Base-by-base conservation (phyloP, 176 grass and related monocot genomes). In the Rhynchospora tenuis region DNA sequence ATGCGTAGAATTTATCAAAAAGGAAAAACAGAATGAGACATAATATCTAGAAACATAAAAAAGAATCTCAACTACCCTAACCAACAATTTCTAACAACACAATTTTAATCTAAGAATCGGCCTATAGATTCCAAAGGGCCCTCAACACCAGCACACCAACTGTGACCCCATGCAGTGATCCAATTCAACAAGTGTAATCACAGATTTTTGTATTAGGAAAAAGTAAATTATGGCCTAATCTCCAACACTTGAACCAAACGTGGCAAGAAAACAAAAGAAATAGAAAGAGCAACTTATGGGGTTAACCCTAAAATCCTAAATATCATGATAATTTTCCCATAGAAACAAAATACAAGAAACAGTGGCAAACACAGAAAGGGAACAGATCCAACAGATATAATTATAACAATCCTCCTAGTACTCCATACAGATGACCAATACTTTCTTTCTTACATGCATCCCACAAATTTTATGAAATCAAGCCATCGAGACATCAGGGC, bases 401-500 rank as follows among this genome's bases (percentile, higher is more conserved):
- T 77, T 17, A 77, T 56, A 77, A 56, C 23, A 56, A 55, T 77
- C 50, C 68, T 22, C 42, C 73, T 77, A 77, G 7, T 52, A 77
- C 71, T 74, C 46, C 71, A 52, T 77, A 54, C 73, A 56, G 73
- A 77, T 19, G 45, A 56, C 51, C 26, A 11, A 77, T 50, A 77
- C 54, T 77, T 56, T 77, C 14, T 77, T 77, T 56, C 71, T 77
- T 54, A 77, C 47, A 77, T 29, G 0, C 72, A 31, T 77, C 24
- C 73, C 48, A 56, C 51, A 56, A 82, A 67, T 23, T 61, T 23
- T 22, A 81, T 63, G n/a, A 81, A 81, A 81, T 81, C 44, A 82
- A 28, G 22, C 60, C 80, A 82, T 82, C 2, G 78, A 47, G 16
- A 82, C 80, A 6, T 82, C 17, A 29, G 38, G 60, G 17, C 59